Evolutionary conservation across 1,284 basidiomycete species (phyloP).

Genomic region (Phenoliferia sp.): DNA sequence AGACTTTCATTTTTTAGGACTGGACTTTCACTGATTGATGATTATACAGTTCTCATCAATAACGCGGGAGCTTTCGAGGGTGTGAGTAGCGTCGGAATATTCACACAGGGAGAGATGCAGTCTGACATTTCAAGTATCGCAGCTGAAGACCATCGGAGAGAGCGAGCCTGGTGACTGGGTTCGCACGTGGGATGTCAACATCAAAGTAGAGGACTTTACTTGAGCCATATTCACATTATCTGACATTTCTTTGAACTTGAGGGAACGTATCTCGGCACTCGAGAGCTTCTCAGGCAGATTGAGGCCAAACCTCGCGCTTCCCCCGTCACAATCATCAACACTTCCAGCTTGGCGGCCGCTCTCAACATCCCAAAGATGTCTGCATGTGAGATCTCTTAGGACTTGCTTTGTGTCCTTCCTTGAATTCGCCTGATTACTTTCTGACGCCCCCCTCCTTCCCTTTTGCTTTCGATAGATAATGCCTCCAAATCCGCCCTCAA

Average conservation of each 20-base stretch:
- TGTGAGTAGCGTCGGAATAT: too few species aligned
- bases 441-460: too few species aligned
- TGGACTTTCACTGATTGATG: too few species aligned
- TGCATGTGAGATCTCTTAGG: not conserved
- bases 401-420: too few species aligned
- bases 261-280: not conserved
- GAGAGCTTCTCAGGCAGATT: not conserved
- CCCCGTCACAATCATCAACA: not conserved
- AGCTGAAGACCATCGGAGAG: not conserved
- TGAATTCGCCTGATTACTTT: too few species aligned
- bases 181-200: not conserved
- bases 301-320: not conserved
- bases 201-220: too few species aligned
- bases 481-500: too few species aligned
- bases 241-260: too few species aligned
- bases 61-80: not conserved
- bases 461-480: too few species aligned
- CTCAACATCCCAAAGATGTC: not conserved
- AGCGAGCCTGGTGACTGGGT: not conserved
- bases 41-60: not conserved
- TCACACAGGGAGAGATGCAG: too few species aligned
- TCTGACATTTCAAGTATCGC: not conserved
- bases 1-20: not conserved
- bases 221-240: too few species aligned
- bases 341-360: not conserved